A percentile compares a stretch with the other conserved stretches of the same genome.
Conservation (phyloP, 306 rosid species). For the Comarum palustre region DNA sequence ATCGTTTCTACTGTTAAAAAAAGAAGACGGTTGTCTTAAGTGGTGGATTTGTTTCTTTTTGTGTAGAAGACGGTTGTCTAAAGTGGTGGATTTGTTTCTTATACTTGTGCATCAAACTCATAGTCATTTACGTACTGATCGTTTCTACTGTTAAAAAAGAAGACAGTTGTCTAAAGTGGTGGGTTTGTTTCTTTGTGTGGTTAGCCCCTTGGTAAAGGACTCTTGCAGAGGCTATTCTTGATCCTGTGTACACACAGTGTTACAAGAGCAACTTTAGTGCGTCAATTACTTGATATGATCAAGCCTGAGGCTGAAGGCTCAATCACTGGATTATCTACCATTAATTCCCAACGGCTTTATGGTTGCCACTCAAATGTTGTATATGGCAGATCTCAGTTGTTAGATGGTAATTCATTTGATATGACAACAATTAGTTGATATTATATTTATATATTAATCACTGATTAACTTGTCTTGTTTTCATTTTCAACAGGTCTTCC, state of each 20-base stretch:
- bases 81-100: no score
- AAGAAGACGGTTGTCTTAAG: no score
- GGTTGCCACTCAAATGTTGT: slow-evolving; percentile 94
- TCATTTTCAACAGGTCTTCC: slow-evolving; percentile 73
- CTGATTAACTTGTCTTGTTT: slow-evolving; percentile 26
- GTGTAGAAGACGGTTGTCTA: no score
- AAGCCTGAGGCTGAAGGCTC: slow-evolving; percentile 80
- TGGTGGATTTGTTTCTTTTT: no score
- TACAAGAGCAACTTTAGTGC: slow-evolving; percentile 70
- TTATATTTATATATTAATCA: slow-evolving; percentile 13
- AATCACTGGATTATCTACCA: slow-evolving; percentile 44
- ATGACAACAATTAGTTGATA: neutral
- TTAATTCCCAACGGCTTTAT: slow-evolving; percentile 82
- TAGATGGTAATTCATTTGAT: slow-evolving; percentile 64
- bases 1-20: no score
- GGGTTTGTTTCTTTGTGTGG: slow-evolving; percentile 23
- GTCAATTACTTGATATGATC: slow-evolving; percentile 74
- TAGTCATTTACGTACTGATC: neutral
- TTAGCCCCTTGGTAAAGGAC: slow-evolving; percentile 99
- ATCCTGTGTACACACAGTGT: slow-evolving; percentile 89
- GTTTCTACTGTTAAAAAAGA: neutral
- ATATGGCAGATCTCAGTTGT: slow-evolving; percentile 83
- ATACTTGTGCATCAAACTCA: neutral
- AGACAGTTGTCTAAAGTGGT: slow-evolving; percentile 16
- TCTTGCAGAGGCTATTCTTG: slow-evolving; percentile 85